Evolutionary conservation across 305 asterid species (phyloP).

Genomic region (Fraxinus latifolia): DNA sequence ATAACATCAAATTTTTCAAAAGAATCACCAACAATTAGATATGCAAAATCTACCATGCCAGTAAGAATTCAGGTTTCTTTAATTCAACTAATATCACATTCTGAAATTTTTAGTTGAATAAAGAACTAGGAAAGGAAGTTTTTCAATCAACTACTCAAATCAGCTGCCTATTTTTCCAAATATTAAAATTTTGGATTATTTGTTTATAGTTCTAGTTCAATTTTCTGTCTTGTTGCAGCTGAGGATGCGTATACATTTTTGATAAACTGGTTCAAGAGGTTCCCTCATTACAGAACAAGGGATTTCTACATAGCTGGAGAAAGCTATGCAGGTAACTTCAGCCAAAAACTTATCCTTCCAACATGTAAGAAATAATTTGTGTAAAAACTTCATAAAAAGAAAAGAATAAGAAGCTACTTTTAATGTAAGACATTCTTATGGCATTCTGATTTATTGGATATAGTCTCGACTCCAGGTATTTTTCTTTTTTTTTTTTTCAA

Average conservation of each 20-base stretch:
- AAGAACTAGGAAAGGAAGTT: neutral
- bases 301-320: slow-evolving; percentile 43
- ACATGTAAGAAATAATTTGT: neutral
- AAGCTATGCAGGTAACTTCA: slow-evolving; percentile 40
- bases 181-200: neutral
- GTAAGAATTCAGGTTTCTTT: no score
- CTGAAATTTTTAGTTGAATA: neutral
- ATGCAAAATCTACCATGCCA: no score
- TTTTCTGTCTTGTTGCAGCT: slow-evolving; percentile 21
- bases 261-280: slow-evolving; percentile 42
- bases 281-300: slow-evolving; percentile 31
- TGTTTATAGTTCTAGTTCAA: neutral
- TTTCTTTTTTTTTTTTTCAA: no score
- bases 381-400: neutral
- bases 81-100: no score
- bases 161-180: neutral
- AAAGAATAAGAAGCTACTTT: neutral
- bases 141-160: neutral
- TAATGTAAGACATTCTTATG: neutral
- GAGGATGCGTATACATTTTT: slow-evolving; percentile 37
- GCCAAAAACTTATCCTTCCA: neutral
- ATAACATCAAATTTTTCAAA: neutral
- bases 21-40: neutral
- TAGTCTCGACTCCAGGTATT: neutral
- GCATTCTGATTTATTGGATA: neutral